phyloP scores from a whole-genome alignment of 305 asterid genomes.

The Solanum hybrid region DNA sequence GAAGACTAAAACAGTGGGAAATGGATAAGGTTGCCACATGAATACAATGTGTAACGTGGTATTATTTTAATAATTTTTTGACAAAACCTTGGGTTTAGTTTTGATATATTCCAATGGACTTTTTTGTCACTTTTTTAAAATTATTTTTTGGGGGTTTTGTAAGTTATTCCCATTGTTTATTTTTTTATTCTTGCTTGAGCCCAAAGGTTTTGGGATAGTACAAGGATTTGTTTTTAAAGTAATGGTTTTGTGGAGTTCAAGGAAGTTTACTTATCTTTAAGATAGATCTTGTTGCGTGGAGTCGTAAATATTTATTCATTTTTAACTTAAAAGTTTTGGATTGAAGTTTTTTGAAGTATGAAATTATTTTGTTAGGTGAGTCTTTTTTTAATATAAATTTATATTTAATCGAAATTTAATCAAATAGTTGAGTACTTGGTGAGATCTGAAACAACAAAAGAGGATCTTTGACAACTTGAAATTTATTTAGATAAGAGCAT shows the following conservation, averaged over 20 bases:
- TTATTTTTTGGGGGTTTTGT: neutral
- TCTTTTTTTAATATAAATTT: too few species aligned
- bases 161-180: conserved; percentile 3
- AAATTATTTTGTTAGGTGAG: neutral
- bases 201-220: neutral
- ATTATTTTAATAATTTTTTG: neutral
- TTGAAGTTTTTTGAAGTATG: too few species aligned
- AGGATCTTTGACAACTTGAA: neutral
- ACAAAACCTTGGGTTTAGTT: neutral
- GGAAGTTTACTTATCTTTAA: neutral
- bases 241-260: neutral
- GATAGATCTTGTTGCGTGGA: neutral
- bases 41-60: neutral
- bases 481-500: neutral
- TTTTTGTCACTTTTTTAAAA: neutral
- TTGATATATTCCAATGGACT: neutral
- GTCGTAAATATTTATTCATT: too few species aligned
- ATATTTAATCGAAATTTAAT: too few species aligned
- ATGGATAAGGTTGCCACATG: conserved; percentile 13
- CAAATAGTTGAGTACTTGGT: too few species aligned
- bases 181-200: neutral
- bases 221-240: neutral
- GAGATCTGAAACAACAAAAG: neutral
- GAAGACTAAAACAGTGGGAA: neutral
- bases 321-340: too few species aligned